These are phyloP conservation scores for Beauveria rudraprayagi DNA, from an alignment of 2,329 filamentous ascomycete genomes.

Conservation along the genomic window DNA sequence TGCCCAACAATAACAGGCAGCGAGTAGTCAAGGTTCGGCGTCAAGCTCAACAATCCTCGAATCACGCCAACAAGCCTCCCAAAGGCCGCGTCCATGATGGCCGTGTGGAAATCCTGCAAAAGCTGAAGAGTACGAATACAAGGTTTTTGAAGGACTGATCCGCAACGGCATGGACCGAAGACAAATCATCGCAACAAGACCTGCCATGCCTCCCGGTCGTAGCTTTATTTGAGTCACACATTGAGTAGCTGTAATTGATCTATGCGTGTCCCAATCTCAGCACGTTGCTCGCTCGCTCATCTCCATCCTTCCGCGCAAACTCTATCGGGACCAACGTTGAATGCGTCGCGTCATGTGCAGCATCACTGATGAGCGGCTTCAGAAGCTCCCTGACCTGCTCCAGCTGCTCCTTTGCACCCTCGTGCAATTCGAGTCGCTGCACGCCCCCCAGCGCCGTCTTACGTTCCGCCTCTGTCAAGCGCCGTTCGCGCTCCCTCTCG, in stretches of 20 bases:
- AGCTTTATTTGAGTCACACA: background rate
- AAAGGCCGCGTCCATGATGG: background rate
- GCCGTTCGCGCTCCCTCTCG: conserved; percentile 20
- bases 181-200: background rate
- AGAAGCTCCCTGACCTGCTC: conserved; percentile 20
- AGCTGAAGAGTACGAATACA: conserved; percentile 21
- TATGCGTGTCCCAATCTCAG: conserved; percentile 6
- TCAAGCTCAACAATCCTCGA: no score
- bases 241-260: background rate
- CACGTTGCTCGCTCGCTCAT: background rate
- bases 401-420: conserved; percentile 17
- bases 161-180: background rate
- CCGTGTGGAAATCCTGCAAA: conserved; percentile 20
- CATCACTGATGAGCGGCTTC: conserved; percentile 14
- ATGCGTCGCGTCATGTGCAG: background rate
- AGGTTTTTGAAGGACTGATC: conserved; percentile 19
- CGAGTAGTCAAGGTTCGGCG: background rate
- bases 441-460: conserved; percentile 19
- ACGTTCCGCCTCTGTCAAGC: conserved; percentile 21
- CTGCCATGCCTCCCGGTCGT: background rate
- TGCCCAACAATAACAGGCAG: background rate
- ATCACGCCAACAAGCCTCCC: background rate
- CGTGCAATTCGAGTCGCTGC: conserved; percentile 16
- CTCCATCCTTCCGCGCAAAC: conserved; percentile 15
- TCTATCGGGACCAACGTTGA: conserved; percentile 15